Evolutionary conservation across 805 yeast species (phyloP).

Genomic region (Isabelozyma pseudorhagii): DNA sequence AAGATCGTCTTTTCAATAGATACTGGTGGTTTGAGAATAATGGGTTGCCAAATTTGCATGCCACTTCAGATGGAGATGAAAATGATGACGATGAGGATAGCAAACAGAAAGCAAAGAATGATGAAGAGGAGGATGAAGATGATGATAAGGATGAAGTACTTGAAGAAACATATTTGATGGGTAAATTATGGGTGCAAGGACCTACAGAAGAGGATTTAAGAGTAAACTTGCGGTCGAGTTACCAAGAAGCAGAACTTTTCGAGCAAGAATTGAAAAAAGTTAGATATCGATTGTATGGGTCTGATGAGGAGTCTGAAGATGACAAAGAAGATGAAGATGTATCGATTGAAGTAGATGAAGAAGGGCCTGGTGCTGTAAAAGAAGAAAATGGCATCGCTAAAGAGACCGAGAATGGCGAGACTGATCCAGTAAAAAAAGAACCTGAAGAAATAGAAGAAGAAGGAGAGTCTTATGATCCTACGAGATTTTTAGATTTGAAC

Average conservation of each 20-base stretch:
- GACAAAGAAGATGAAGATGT: conserved; percentile 7
- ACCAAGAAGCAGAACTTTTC: conserved; percentile 11
- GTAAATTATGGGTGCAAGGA: conserved; percentile 89
- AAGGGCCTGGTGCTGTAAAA: conserved; percentile 8
- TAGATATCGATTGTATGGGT: background rate
- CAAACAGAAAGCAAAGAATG: conserved; percentile 4
- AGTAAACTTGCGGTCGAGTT: conserved; percentile 13
- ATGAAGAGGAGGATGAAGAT: conserved; percentile 28
- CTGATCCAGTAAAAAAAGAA: background rate
- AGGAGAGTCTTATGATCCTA: background rate
- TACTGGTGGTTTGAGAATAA: conserved; percentile 95
- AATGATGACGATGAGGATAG: conserved; percentile 34
- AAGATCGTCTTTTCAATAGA: conserved; percentile 78
- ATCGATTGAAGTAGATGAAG: conserved; percentile 12
- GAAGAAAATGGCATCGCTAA: conserved; percentile 1
- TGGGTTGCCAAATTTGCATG: conserved; percentile 63
- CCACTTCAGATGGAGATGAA: conserved; percentile 35
- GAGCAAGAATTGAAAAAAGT: conserved; percentile 38
- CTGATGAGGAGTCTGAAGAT: conserved; percentile 11
- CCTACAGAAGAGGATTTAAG: conserved; percentile 54
- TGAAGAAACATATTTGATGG: conserved; percentile 69
- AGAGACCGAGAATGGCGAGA: background rate
- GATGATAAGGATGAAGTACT: conserved; percentile 44
- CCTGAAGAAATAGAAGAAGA: conserved; percentile 1
- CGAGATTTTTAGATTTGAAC: background rate